Percentiles rank a stretch among this genome's conserved stretches.
Conservation (phyloP, 495 filamentous ascomycete species). For the Penicillium malachiteum region DNA sequence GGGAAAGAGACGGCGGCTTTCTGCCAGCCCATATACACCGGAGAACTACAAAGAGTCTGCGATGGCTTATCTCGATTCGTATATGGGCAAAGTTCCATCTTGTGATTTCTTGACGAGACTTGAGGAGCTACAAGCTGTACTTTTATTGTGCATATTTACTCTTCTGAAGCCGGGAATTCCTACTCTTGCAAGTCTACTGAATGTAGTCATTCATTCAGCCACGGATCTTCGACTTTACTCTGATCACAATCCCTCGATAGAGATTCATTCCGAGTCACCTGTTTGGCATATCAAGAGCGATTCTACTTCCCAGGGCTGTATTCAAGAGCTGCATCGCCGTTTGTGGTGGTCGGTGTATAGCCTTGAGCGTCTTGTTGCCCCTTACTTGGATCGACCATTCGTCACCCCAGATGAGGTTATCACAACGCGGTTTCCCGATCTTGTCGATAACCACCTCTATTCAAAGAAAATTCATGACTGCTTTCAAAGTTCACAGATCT, state of each 20-base stretch:
- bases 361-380: conserved; percentile 5
- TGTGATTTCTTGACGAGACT: neutral
- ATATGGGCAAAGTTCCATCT: neutral
- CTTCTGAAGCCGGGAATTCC: neutral
- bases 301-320: neutral
- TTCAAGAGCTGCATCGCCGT: neutral
- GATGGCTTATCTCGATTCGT: neutral
- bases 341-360: conserved; percentile 9
- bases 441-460: neutral
- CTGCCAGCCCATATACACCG: neutral
- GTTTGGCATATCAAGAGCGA: neutral
- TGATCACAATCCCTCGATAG: neutral
- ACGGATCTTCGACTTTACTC: conserved; percentile 5
- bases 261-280: neutral
- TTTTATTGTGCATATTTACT: neutral
- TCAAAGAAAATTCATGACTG: neutral
- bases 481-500: neutral
- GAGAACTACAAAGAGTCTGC: neutral
- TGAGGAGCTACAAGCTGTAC: neutral
- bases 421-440: neutral
- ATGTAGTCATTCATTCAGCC: neutral
- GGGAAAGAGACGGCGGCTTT: neutral
- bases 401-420: conserved; percentile 5
- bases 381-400: conserved; percentile 2
- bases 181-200: neutral